Evolutionary conservation across 352 stramenopile species (phyloP), one percentile per base, ranked within the genome.

Genomic region (Globisporangium sylvaticum): DNA sequence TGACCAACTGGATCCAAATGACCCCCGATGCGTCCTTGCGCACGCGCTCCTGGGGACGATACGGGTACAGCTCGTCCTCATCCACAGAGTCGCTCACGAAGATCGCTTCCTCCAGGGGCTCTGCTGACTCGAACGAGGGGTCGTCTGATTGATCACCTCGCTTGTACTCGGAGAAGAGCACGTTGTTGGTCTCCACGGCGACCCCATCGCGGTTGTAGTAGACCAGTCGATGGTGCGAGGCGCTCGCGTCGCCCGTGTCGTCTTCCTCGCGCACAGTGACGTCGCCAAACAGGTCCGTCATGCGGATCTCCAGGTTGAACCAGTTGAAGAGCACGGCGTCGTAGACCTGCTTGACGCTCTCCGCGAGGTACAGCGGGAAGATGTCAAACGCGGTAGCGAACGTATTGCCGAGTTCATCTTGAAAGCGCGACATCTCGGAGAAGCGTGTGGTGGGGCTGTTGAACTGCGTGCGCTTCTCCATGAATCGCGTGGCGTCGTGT

Each of bases 301-400:
- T 46, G 46, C 31, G 46, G 37, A 65, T 69, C 55, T 69, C 64
- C n/a, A 69, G 27, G 37, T 69, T 58, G 15, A 50, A 32, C 31
- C 55, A 63, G 55, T 52, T 50, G 32, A 59, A 69, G 25, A 69
- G 14, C 7, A 69, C 18, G 10, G 52, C 52, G 48, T 68, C 64
- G 52, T 44, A 68, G 29, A 62, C 64, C 29, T 59, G 56, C 56
- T 64, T 55, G 64, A 68, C 64, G 50, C 64, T 58, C 34, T 46
- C 54, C 15, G 63, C 63, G 63, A 56, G 52, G 7, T 22, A 34
- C n/a, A 68, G 48, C 9, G 63, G 63, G 4, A 63, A n/a, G 25
- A 68, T 72, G 62, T 82, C 74, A 52, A 83, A 84, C 12, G 70
- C 70, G 55, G 71, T 61, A 31, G 77, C 73, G 50, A 75, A 85